Evolutionary conservation across 139 green algal species (phyloP), one percentile per base, ranked within the genome.

Genomic region (Chlorella ohadii): DNA sequence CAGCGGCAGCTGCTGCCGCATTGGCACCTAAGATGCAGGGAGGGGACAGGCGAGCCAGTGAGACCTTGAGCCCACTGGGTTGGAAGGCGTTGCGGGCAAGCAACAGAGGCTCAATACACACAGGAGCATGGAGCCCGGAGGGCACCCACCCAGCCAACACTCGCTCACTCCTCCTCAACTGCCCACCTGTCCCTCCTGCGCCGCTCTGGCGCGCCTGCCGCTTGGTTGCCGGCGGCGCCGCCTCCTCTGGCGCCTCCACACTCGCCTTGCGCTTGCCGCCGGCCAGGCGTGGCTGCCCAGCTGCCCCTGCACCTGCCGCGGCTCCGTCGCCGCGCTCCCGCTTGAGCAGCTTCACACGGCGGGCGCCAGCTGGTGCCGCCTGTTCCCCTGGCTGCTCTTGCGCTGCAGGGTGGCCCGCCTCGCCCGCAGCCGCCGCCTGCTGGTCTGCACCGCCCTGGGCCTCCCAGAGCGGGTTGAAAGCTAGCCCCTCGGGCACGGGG

Each of bases 221-320:
- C 64, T 71, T 71, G n/a, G 64, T 31, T 19, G 64, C 64, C 64
- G 64, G 64, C 13, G 28, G 64, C 64, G 4, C 25, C 28, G 25
- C n/a, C 64, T 71, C 64, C n/a, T 38, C 11, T 34, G 64, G 28
- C 9, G 64, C 64, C 64, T 71, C 64, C 64, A 38, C 64, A 38
- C 57, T 65, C 9, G 64, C 64, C n/a, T 71, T 71, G 64, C 64
- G 64, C 64, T 71, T 71, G 64, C 64, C 64, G n/a, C 64, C 28
- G 6, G 28, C 64, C 64, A 38, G n/a, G 25, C 9, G 64, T 19
- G 25, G 3, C n/a, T 38, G 28, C 28, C 34, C n/a, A 16, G 28
- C 64, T 9, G 64, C 25, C 11, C 64, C 64, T 11, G 11, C 64
- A 39, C 28, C 64, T 9, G 64, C 64, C 1, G 64, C n/a, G 2